A percentile compares a stretch with the other conserved stretches of the same genome.
These are phyloP conservation scores for Abelmoschus esculentus DNA, from an alignment of 345 rosid genomes.

Conservation along the genomic window DNA sequence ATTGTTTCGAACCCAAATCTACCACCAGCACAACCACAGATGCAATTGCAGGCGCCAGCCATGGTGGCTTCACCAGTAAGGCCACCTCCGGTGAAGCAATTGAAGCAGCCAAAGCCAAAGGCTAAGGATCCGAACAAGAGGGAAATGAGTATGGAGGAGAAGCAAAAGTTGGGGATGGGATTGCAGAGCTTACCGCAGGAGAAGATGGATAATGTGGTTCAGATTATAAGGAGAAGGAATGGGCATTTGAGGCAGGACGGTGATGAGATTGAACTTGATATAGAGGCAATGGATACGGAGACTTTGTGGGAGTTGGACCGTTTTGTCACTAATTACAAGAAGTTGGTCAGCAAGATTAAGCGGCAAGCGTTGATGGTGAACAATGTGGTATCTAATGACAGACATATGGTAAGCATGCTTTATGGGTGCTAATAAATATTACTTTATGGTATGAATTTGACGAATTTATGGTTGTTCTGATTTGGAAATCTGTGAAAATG, in stretches of 20 bases:
- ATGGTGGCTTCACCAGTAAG: slow-evolving; percentile 31
- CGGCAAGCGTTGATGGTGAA: slow-evolving; percentile 50
- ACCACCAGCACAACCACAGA: slow-evolving; percentile 6
- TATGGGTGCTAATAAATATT: neutral
- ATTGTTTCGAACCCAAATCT: slow-evolving; percentile 14
- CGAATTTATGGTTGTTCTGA: neutral
- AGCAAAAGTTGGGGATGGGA: slow-evolving; percentile 58
- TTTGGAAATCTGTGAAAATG: neutral
- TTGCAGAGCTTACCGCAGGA: slow-evolving; percentile 74
- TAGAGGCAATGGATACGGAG: slow-evolving; percentile 68
- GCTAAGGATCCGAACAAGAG: slow-evolving; percentile 80
- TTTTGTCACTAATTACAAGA: slow-evolving; percentile 69
- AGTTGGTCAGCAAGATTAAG: slow-evolving; percentile 70
- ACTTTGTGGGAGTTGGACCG: slow-evolving; percentile 84
- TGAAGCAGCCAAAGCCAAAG: slow-evolving; percentile 66
- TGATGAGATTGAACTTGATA: slow-evolving; percentile 77
- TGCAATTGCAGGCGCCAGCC: slow-evolving; percentile 24
- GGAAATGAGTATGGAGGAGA: slow-evolving; percentile 64
- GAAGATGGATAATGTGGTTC: slow-evolving; percentile 76
- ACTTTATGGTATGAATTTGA: neutral
- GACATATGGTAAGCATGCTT: slow-evolving; percentile 21
- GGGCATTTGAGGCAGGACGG: slow-evolving; percentile 65
- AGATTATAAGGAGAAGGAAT: slow-evolving; percentile 67
- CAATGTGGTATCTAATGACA: slow-evolving; percentile 22
- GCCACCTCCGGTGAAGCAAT: slow-evolving; percentile 29